Base-by-base conservation (phyloP, 257 asterid genomes). In the Thymus quinquecostatus region DNA sequence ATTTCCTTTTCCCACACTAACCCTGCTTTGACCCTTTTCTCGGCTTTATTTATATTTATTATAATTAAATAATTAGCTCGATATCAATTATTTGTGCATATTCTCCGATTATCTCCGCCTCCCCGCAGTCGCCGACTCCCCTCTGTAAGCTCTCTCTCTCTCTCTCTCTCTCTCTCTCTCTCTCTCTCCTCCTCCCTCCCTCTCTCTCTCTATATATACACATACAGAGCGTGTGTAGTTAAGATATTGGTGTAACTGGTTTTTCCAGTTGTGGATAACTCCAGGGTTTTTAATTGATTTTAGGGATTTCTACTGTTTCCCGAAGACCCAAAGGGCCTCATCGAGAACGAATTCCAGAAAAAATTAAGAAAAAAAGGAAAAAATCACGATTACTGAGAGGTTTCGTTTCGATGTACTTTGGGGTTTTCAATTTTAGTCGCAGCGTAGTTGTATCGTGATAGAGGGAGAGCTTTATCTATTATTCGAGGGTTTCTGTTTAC, bases 281-380 rank as follows among this genome's bases (percentile, higher is more conserved):
- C 60, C 70, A 49, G 75, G 64, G 41, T 44, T 75, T 36, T 68
- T 68, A 59, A 45, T 80, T 65, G 75, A 74, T 57, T 66, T 60
- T 83, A 83, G 87, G 87, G 83, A 61, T 77, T 71, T 61, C 75
- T 69, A 64, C 80, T 61, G 77, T 71, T 66, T 70, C 29, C 60
- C 62, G 82, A 76, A 74, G 82, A 73, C 76, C 71, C 77, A 64
- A 64, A 75, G 49, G 49, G 75, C 64, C 58, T 68, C 73, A 75
- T 64, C 75, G 63, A 80, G 81, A 66, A 64, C 76, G 61, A 75
- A 69, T 56, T 71, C 53, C 77, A 44, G 78, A 57, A 66, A 58
- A 48, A 58, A 61, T 2, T 1, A 32, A 40, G 11, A n/a, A 67
- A 34, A 60, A 27, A 50, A 14, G 2, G n/a, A 50, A 50, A 51